Evolutionary conservation across 306 rosid genomes (phyloP), one percentile per base, ranked within the genome.

Genomic region (Fragaria iinumae): DNA sequence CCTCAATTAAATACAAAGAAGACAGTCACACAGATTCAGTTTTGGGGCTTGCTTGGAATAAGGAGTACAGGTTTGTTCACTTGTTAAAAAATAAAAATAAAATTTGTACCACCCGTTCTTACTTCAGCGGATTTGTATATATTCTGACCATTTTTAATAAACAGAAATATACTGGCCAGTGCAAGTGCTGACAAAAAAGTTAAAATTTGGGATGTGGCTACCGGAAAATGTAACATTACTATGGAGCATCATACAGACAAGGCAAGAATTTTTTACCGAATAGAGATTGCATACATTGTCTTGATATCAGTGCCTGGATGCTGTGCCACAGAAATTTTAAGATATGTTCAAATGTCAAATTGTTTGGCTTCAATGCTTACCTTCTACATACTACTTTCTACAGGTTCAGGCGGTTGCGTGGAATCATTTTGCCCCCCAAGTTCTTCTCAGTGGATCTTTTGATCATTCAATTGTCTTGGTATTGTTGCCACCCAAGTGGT

Each of bases 321-420:
- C 48, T 25, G 45, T 60, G 43, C 53, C 44, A 56, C 59, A 14
- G 53, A 17, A 57, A 25, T 74, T 25, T 20, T 25, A 29, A 29
- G 45, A 45, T 62, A 43, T 74, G 18, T 45, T 62, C 23, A 18
- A 27, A n/a, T 43, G 43, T 27, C 6, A 8, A 16, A 53, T 11
- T 56, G 39, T 77, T 74, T 72, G 52, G 72, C 80, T 77, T 81
- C 65, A 77, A 68, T n/a, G 29, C 76, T 82, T 60, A 45, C 76
- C 56, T 62, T 77, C 63, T 32, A 64, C 63, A 5, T 29, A 34
- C 47, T 84, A 36, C 76, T 88, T 77, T 72, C 81, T 73, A 71
- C 89, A 94, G 98, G 99, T 95, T 86, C 97, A 95, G 80, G 92
- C 93, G 27, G 89, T 95, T 65, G 99, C 97, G 67, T 95, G 97